A percentile compares a stretch with the other conserved stretches of the same genome.
Conservation (phyloP, 176 grass and related monocot genomes). For the Paspalum vaginatum region DNA sequence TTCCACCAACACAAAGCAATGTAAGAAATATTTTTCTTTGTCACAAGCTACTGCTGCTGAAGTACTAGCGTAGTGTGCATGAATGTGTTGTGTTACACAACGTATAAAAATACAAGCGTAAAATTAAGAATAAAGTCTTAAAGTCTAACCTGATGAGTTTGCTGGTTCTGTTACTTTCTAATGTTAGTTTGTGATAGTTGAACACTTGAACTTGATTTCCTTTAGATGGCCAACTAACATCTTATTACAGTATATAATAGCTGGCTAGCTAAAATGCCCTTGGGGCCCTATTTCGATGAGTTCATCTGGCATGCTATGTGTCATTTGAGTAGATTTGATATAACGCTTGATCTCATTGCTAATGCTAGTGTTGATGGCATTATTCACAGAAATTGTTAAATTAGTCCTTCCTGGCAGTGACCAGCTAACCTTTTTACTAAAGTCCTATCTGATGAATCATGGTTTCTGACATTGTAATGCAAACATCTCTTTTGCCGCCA, state of each 20-base stretch:
- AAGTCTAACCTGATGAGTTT: neutral
- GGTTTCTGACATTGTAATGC: neutral
- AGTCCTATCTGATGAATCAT: conserved; percentile 1
- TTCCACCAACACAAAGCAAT: neutral
- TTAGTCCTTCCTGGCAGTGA: neutral
- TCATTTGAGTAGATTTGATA: neutral
- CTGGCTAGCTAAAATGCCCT: conserved; percentile 2
- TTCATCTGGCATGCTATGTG: neutral
- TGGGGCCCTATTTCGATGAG: neutral
- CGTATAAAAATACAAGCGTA: neutral
- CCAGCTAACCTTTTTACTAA: neutral
- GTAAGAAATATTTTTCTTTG: neutral
- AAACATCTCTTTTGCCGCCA: neutral
- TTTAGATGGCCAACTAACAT: neutral
- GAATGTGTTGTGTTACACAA: neutral
- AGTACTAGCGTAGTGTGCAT: neutral
- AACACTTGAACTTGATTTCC: neutral
- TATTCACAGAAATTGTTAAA: conserved; percentile 10
- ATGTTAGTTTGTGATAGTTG: neutral
- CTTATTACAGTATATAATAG: neutral
- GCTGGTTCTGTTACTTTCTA: neutral
- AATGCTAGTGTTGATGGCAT: neutral
- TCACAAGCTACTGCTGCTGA: neutral
- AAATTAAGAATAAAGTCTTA: conserved; percentile 17
- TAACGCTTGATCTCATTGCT: neutral